phyloP scores from a whole-genome alignment of 1,139 yeast genomes.

The Scheffersomyces parashehatae region DNA sequence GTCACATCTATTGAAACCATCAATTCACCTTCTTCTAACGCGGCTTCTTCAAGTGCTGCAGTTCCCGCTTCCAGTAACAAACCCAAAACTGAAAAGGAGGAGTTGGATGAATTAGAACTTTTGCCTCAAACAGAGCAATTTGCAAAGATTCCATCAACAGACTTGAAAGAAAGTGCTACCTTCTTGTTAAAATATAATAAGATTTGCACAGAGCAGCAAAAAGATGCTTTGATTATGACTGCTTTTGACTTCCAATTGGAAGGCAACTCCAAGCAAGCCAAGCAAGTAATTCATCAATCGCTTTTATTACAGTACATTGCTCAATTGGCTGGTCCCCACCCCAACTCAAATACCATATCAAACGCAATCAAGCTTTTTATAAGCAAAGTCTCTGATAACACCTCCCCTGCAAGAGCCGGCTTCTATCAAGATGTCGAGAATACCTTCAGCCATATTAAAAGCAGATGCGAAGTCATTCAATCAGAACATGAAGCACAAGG shows the following conservation, averaged over 20 bases:
- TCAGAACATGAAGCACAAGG: conserved; percentile 37
- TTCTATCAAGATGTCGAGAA: conserved; percentile 72
- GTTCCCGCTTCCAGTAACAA: conserved; percentile 32
- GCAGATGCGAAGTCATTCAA: conserved; percentile 68
- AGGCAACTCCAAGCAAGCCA: conserved; percentile 53
- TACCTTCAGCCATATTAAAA: conserved; percentile 70
- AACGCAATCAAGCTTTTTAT: conserved; percentile 71
- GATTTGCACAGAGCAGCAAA: conserved; percentile 79
- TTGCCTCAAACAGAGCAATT: conserved; percentile 65
- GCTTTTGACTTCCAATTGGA: conserved; percentile 83
- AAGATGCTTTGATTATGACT: conserved; percentile 89
- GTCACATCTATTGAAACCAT: conserved; percentile 9
- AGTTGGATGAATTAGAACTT: conserved; percentile 36
- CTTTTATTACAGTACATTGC: conserved; percentile 75
- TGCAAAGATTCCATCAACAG: conserved; percentile 53
- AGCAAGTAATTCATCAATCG: conserved; percentile 75
- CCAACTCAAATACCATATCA: conserved; percentile 35
- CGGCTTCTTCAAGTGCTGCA: conserved; percentile 18
- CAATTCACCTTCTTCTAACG: conserved; percentile 10
- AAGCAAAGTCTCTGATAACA: conserved; percentile 54
- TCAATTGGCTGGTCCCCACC: conserved; percentile 52
- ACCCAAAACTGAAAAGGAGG: conserved; percentile 24
- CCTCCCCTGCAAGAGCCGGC: conserved; percentile 63
- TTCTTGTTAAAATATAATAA: conserved; percentile 61
- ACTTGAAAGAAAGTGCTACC: conserved; percentile 50